Evolutionary conservation across 371 early-diverging fungal species (phyloP).

Genomic region (Saksenaea oblongispora): DNA sequence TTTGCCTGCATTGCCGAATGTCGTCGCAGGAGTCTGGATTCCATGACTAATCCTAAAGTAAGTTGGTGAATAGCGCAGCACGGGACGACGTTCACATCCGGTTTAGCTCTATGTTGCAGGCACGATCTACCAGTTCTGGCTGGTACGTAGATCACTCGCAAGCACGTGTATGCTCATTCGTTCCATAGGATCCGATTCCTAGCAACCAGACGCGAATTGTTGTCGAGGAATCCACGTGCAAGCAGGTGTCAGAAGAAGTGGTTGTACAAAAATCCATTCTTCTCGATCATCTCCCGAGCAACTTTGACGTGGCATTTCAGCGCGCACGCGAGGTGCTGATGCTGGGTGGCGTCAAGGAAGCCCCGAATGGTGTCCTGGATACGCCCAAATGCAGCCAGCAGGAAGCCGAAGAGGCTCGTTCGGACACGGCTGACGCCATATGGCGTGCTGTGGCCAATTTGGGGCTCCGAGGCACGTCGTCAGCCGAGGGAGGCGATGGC

Average conservation of each 20-base stretch:
- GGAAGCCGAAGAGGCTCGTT: not conserved
- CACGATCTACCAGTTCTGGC: conserved; percentile 44
- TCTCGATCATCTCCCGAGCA: conserved; percentile 39
- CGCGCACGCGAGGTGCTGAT: conserved; percentile 28
- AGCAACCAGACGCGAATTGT: conserved; percentile 41
- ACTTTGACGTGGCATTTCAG: conserved; percentile 40
- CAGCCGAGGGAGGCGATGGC: conserved; percentile 23
- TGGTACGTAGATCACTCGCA: conserved; percentile 10
- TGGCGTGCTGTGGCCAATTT: conserved; percentile 19
- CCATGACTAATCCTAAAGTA: conserved; percentile 34
- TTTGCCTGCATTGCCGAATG: conserved; percentile 34
- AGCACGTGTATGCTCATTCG: no score
- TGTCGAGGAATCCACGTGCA: conserved; percentile 32
- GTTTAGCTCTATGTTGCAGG: conserved; percentile 42
- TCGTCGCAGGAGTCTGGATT: conserved; percentile 27
- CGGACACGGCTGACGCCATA: not conserved
- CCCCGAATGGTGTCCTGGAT: not conserved
- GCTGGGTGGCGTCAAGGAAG: not conserved
- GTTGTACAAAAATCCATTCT: conserved; percentile 33
- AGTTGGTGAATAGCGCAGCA: no score
- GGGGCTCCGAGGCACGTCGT: conserved; percentile 23
- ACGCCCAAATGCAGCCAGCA: not conserved
- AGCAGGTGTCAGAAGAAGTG: conserved; percentile 33
- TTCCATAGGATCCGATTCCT: conserved; percentile 31
- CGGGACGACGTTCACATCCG: no score